Evolutionary conservation across 768 basidiomycete species (phyloP).

Genomic region (Lactifluus rugatus): DNA sequence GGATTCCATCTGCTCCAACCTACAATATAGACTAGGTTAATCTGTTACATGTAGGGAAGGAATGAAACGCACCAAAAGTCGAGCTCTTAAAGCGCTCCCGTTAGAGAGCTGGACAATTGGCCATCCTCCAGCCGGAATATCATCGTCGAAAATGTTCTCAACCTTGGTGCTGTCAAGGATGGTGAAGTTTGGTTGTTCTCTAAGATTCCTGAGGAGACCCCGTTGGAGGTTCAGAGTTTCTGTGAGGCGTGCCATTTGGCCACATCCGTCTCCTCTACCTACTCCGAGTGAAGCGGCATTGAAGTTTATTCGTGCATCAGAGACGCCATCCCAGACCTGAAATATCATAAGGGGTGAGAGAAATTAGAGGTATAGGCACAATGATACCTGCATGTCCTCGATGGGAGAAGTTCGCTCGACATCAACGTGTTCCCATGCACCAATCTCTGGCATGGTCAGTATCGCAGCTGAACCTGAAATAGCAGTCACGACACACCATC

Average conservation of each 20-base stretch:
- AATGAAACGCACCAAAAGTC: slow-evolving; percentile 53
- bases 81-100: slow-evolving; percentile 52
- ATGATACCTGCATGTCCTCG: slow-evolving; percentile 73
- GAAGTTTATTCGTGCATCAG: slow-evolving; percentile 70
- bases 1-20: slow-evolving; percentile 94
- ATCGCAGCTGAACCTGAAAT: neutral
- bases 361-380: neutral
- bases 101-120: slow-evolving; percentile 69
- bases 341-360: slow-evolving; percentile 2
- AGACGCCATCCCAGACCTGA: slow-evolving; percentile 89
- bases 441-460: slow-evolving; percentile 45
- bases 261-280: slow-evolving; percentile 21
- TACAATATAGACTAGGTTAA: slow-evolving; percentile 24
- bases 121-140: slow-evolving; percentile 53
- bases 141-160: slow-evolving; percentile 49
- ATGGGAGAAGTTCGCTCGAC: slow-evolving; percentile 56
- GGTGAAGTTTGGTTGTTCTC: slow-evolving; percentile 40
- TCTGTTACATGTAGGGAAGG: neutral
- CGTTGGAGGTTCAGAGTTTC: slow-evolving; percentile 93
- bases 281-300: slow-evolving; percentile 39
- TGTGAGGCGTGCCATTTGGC: slow-evolving; percentile 71
- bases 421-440: slow-evolving; percentile 77
- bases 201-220: slow-evolving; percentile 61
- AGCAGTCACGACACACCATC: slow-evolving; percentile 34
- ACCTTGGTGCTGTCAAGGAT: slow-evolving; percentile 72